phyloP scores from a whole-genome alignment of 768 basidiomycete species.

The Serendipita sp. region DNA sequence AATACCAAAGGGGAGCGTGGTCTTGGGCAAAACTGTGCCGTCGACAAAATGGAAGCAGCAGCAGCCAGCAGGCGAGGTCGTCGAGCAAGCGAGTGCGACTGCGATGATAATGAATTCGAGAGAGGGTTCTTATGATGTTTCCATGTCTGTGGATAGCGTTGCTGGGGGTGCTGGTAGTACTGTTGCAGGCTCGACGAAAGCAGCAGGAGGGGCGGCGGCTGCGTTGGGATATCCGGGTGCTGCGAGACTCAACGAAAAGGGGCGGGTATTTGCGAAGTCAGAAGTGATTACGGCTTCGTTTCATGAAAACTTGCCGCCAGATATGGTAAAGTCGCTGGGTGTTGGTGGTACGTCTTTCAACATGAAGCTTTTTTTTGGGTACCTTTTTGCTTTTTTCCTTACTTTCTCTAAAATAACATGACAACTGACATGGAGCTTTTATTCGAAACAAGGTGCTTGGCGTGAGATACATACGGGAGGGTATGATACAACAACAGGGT shows the following conservation, averaged over 20 bases:
- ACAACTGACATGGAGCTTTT: neutral
- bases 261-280: conserved; percentile 49
- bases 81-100: neutral
- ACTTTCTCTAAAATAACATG: neutral
- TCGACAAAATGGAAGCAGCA: neutral
- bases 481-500: conserved; percentile 57
- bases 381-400: neutral
- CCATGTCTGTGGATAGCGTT: no score
- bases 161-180: no score
- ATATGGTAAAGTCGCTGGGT: conserved; percentile 56
- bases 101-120: neutral
- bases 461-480: conserved; percentile 52
- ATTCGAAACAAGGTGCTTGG: conserved; percentile 38
- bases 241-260: conserved; percentile 10
- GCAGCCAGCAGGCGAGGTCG: no score
- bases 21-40: neutral
- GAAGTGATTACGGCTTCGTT: conserved; percentile 52
- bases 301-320: conserved; percentile 54
- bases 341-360: conserved; percentile 40
- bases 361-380: conserved; percentile 3
- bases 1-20: neutral
- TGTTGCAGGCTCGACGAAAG: no score
- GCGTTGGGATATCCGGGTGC: no score
- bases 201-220: no score
- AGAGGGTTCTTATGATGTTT: neutral